Conservation (phyloP, 2,329 filamentous ascomycete species). For the Colletotrichum falcatum region DNA sequence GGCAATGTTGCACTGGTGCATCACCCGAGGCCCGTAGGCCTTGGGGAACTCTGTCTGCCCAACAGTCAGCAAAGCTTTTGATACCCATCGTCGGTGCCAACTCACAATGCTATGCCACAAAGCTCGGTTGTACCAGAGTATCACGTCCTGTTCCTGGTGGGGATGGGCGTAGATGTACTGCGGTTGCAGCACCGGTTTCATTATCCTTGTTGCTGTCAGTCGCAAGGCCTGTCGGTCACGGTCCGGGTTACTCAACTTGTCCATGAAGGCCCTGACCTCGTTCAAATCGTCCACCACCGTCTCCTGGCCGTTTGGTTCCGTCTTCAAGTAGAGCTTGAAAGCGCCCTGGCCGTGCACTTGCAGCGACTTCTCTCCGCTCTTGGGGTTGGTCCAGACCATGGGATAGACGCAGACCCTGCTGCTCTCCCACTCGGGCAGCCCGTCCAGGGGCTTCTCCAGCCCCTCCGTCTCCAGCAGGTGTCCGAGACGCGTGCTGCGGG, state of each 20-base stretch:
- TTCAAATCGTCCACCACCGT: constrained; percentile 53
- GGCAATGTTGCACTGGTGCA: constrained; percentile 53
- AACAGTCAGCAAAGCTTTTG: constrained; percentile 56
- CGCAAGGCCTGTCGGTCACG: constrained; percentile 38
- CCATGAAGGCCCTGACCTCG: constrained; percentile 53
- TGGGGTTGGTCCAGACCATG: constrained; percentile 60
- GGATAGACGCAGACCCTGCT: constrained; percentile 56
- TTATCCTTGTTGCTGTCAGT: constrained; percentile 45
- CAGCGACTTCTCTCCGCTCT: constrained; percentile 55
- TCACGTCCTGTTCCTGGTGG: constrained; percentile 57
- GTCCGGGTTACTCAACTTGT: constrained; percentile 46
- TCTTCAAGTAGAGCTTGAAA: constrained; percentile 54
- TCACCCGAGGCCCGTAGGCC: constrained; percentile 52
- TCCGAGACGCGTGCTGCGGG: constrained; percentile 55
- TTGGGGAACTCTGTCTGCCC: constrained; percentile 53
- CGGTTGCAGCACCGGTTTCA: constrained; percentile 54
- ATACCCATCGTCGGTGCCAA: constrained; percentile 48
- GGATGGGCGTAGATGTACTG: constrained; percentile 56
- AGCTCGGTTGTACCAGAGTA: constrained; percentile 57
- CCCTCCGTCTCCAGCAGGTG: constrained; percentile 54
- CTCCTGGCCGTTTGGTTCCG: constrained; percentile 49
- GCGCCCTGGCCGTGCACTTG: constrained; percentile 56
- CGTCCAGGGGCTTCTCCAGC: constrained; percentile 52
- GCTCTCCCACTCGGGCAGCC: constrained; percentile 52
- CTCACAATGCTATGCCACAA: constrained; percentile 54